Evolutionary conservation across 305 asterid genomes (phyloP), one percentile per base, ranked within the genome.

Genomic region (Withania somnifera): DNA sequence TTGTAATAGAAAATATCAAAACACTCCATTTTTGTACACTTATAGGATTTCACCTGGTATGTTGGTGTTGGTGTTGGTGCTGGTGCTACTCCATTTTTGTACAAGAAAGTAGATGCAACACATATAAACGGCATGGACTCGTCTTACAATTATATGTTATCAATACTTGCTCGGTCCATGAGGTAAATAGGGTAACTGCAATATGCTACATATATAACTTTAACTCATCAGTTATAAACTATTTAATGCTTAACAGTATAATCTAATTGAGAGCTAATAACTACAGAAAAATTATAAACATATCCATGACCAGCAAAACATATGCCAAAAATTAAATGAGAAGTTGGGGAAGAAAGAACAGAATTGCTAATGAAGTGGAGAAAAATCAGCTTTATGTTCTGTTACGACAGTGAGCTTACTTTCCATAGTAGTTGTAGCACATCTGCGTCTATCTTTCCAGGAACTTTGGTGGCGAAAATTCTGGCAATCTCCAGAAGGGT

Each of bases 401-500:
- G 40, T 24, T 58, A 38, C 11, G 26, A 50, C 28, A 30, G 61
- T 42, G 66, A 63, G 82, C 96, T 80, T 92, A 96, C 99, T 88
- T 96, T 96, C 99, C 99, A 96, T 69, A 96, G 89, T 77, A 96
- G 98, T 83, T 96, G 99, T 79, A 96, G 97, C 38, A 96, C 99
- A 87, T 96, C 99, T 81, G 99, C 99, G 83, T 96, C 99, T 75
- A 96, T 92, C 92, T 96, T 96, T 84, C 99, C 99, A 45, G 99
- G 99, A 86, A 91, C 99, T 89, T 96, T 96, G 82, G 99, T 96
- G 7, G 99, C 99, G 88, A 96, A 96, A 83, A 94, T 83, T 88
- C 99, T 89, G 85, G 98, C 99, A 83, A 96, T 92, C 90, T 96
- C 98, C 81, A 96, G 98, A 90, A 96, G 98, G 67, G 99, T 96